Evolutionary conservation across 305 asterid species (phyloP).

Genomic region (Fraxinus xanthoxyloides): DNA sequence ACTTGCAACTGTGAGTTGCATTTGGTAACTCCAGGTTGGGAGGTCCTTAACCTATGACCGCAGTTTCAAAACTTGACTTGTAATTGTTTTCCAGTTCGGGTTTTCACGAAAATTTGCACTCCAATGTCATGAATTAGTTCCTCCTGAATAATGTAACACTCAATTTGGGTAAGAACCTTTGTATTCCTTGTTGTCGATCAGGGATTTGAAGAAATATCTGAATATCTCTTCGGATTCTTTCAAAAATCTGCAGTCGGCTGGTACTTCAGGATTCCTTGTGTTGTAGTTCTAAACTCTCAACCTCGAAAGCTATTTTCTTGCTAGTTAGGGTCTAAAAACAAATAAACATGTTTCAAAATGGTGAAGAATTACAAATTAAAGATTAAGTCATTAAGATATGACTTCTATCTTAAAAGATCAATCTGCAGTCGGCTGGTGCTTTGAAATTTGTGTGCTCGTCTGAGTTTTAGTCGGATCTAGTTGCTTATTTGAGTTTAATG

Average conservation of each 20-base stretch:
- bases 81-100: background rate
- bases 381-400: no score
- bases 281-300: no score
- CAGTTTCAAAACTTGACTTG: background rate
- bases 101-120: background rate
- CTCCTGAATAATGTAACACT: background rate
- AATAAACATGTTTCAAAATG: no score
- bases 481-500: no score
- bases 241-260: background rate
- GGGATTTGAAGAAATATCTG: background rate
- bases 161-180: background rate
- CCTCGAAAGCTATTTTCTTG: no score
- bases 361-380: no score
- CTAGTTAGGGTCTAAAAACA: no score
- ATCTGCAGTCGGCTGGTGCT: no score
- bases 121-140: background rate
- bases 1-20: background rate
- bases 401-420: background rate
- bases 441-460: conserved; percentile 51
- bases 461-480: no score
- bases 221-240: background rate
- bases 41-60: background rate
- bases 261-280: background rate
- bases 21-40: background rate
- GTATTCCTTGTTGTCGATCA: background rate